Base-by-base conservation (phyloP, 768 basidiomycete species). In the Podaxis mareebaensis region DNA sequence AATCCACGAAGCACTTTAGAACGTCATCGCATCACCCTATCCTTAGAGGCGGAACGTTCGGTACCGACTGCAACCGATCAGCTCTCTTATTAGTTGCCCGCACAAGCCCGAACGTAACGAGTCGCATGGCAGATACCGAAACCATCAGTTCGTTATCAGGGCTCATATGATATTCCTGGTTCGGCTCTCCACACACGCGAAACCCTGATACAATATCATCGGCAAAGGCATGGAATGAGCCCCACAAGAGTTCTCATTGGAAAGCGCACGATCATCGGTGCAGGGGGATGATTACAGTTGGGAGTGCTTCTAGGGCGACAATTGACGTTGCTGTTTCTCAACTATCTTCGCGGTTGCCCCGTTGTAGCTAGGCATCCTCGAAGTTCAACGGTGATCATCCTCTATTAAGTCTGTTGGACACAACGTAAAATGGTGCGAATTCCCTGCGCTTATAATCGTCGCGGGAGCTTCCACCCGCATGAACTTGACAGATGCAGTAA, bases 31-130 rank as follows among this genome's bases (percentile, higher is more conserved):
- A 15, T 4, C 42, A 20, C 42, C 13, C 42, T 49, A n/a, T 49
- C 20, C 1, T 12, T 12, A 8, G 26, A 13, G 22, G 10, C 26
- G 49, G 26, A 22, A 28, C 10, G 2, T 24, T 5, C 22, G 49
- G 24, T 15, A 24, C 49, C 17, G 22, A 42, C 30, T 57, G 38
- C 6, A 40, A 24, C 15, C 15, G 38, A 58, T 58, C 30, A 44
- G 48, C 48, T 38, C 24, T 60, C 30, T 36, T 15, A 38, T 60
- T 49, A 48, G 52, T 24, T 51, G 39, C 52, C 52, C 36, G 3
- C n/a, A 36, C 59, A 36, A 42, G 28, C 48, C 59, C 36, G 59
- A 40, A 42, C 58, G n/a, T 42, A 49, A 49, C 58, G 39, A 48
- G 58, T n/a, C 48, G 59, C 30, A 22, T 15, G 20, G 38, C 15